Evolutionary conservation across 208 protist genomes (phyloP).

Genomic region (Spongospora subterranea): DNA sequence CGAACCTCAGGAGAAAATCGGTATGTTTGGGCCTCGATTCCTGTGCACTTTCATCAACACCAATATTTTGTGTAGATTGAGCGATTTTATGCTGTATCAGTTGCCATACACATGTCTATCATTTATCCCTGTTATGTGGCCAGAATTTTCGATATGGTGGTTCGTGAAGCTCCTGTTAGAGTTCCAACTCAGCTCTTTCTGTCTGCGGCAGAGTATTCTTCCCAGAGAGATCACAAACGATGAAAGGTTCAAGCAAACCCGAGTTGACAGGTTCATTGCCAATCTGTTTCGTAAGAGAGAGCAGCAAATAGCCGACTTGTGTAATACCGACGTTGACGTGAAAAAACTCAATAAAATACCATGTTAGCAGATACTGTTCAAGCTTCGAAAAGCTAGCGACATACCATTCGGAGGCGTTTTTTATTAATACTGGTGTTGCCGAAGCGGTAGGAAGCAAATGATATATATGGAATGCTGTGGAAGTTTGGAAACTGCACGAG

Average conservation of each 20-base stretch:
- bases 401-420: no score
- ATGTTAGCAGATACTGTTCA: no score
- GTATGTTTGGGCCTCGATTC: constrained; percentile 33
- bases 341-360: no score
- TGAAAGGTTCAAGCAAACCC: not conserved
- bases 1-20: constrained; percentile 11
- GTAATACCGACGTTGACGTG: no score
- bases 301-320: not conserved
- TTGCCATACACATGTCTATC: not conserved
- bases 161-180: constrained; percentile 13
- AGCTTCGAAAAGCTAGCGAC: no score
- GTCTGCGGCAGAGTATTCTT: no score
- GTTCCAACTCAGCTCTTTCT: not conserved
- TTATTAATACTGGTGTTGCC: no score
- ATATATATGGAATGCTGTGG: no score
- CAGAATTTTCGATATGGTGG: not conserved
- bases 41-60: not conserved
- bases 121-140: constrained; percentile 44
- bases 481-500: no score
- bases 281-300: not conserved
- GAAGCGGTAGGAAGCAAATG: no score
- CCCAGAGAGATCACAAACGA: no score
- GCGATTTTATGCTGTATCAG: constrained; percentile 47
- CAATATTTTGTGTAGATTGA: constrained; percentile 14
- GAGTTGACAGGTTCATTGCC: constrained; percentile 1